Evolutionary conservation across 2,329 filamentous ascomycete species (phyloP).

Genomic region (Mycogone perniciosa): DNA sequence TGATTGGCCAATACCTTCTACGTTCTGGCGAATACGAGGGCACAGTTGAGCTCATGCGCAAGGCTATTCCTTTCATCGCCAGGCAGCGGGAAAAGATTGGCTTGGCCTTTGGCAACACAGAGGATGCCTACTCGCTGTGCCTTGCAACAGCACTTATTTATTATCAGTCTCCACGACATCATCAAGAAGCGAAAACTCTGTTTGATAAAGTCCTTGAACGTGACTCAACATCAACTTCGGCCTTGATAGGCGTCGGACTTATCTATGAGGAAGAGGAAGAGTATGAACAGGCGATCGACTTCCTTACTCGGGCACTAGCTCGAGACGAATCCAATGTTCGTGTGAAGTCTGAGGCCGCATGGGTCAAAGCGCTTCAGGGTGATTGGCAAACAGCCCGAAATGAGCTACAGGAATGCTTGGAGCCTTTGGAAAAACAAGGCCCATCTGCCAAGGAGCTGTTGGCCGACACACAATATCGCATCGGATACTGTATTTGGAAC

Average conservation of each 20-base stretch:
- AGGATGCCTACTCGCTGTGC: constrained; percentile 67
- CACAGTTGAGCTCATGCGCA: constrained; percentile 71
- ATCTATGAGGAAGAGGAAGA: constrained; percentile 93
- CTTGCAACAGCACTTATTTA: constrained; percentile 86
- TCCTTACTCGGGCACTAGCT: constrained; percentile 67
- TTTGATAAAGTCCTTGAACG: constrained; percentile 76
- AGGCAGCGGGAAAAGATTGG: constrained; percentile 62
- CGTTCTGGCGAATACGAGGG: constrained; percentile 79
- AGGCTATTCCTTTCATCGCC: constrained; percentile 57
- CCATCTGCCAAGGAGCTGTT: constrained; percentile 60
- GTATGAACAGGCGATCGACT: constrained; percentile 73
- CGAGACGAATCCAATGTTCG: constrained; percentile 69
- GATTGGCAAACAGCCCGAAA: constrained; percentile 61
- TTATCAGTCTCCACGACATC: constrained; percentile 83
- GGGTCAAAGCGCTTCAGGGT: constrained; percentile 81
- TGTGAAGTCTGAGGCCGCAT: constrained; percentile 80
- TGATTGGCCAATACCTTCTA: constrained; percentile 79
- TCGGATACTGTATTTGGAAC: constrained; percentile 84
- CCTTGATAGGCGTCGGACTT: constrained; percentile 82
- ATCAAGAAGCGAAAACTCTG: constrained; percentile 77
- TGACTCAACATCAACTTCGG: constrained; percentile 69
- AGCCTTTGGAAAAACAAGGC: constrained; percentile 56
- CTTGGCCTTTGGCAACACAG: constrained; percentile 59
- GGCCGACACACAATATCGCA: constrained; percentile 77
- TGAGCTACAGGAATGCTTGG: constrained; percentile 65